Evolutionary conservation across 768 basidiomycete genomes (phyloP), one percentile per base, ranked within the genome.

Genomic region (Auricularia sp.): DNA sequence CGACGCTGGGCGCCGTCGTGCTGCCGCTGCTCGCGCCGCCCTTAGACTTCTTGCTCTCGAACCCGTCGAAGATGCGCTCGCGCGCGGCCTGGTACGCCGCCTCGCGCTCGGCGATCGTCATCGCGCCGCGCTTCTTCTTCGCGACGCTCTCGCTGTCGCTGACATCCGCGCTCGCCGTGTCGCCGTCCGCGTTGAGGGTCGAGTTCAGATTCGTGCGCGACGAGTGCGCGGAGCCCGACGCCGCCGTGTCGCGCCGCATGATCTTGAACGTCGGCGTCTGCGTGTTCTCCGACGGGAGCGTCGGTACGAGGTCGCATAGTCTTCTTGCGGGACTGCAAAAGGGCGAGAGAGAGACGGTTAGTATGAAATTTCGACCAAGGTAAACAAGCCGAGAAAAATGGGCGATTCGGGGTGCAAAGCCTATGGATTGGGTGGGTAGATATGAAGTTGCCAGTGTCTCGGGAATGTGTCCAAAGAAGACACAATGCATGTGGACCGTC

Each of bases 71-170:
- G 68, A 94, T 94, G 64, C 92, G 83, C 44, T 85, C 87, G 58
- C 92, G 84, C 35, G 92, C 92, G 74, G 90, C 86, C 63, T 90
- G 89, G 69, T 94, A 94, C n/a, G 90, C 92, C 0, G 89, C 92
- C 71, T 90, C 90, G 37, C 92, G 87, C 73, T 94, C 87, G 70
- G 90, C 88, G 29, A 94, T 86, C 2, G 92, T 92, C 78, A 85
- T 84, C 8, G 18, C 47, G 11, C 10, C 44, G 36, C 82, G 81
- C 71, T 88, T 86, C 77, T 87, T 90, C 70, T 75, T 81, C 21
- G 82, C 78, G 24, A 35, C 56, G 29, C 29, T 33, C 29, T 59
- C 56, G 16, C 24, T 14, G 56, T 59, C 56, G 56, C 24, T 29
- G 7, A 33, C 56, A 2, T 35, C 56, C 13, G 56, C 56, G 24